A percentile compares a stretch with the other conserved stretches of the same genome.
Evolutionary conservation across 768 basidiomycete genomes (phyloP).

Genomic region (Coprinopsis sp.): DNA sequence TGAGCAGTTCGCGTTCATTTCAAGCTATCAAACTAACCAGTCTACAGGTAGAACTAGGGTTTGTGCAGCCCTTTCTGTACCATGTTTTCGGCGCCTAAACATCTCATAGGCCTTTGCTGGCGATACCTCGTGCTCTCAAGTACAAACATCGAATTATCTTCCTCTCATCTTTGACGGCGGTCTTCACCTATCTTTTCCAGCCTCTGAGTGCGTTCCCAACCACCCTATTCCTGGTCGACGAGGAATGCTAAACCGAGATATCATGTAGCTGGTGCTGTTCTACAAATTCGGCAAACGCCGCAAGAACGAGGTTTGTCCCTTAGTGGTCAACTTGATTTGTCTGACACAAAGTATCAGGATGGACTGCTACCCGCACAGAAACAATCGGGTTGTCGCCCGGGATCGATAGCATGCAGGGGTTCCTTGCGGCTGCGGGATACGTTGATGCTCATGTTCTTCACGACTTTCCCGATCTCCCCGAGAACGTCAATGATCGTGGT

Average conservation of each 20-base stretch:
- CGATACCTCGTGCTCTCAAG: constrained; percentile 41
- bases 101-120: constrained; percentile 35
- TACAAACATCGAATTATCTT: constrained; percentile 54
- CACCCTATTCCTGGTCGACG: constrained; percentile 12
- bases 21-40: not conserved
- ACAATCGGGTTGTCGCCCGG: constrained; percentile 42
- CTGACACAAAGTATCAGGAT: constrained; percentile 21
- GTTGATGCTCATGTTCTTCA: constrained; percentile 42
- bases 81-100: constrained; percentile 3
- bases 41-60: constrained; percentile 43
- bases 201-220: constrained; percentile 44
- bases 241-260: constrained; percentile 4
- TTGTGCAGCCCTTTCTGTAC: constrained; percentile 1
- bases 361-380: constrained; percentile 36
- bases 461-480: constrained; percentile 44
- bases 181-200: constrained; percentile 46
- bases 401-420: constrained; percentile 42
- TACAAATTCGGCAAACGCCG: constrained; percentile 30
- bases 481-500: constrained; percentile 43
- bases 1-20: constrained; percentile 22
- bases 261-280: constrained; percentile 37
- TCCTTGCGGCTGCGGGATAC: constrained; percentile 58
- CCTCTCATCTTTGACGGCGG: constrained; percentile 46
- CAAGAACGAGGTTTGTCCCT: constrained; percentile 19
- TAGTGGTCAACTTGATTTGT: not conserved